Evolutionary conservation across 257 asterid genomes (phyloP), one percentile per base, ranked within the genome.

Genomic region (Solanum chiquidenum): DNA sequence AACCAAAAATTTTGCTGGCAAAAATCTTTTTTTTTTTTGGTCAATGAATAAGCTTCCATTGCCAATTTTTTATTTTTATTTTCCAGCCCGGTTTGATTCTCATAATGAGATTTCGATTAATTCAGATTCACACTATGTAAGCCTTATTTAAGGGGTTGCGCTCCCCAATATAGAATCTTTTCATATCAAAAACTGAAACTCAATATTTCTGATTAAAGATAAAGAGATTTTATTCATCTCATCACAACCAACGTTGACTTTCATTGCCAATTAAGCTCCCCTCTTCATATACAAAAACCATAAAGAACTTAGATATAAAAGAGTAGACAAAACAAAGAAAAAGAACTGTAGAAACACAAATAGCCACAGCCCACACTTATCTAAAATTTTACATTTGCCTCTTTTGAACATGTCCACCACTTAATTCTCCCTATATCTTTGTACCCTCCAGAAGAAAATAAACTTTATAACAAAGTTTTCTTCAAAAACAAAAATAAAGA

Each of bases 371-470:
- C 42, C 68, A 46, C 68, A 16, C 85, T 29, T 49, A 80, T 29
- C 29, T 80, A 37, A 80, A 46, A 80, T 62, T 16, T n/a, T n/a
- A 74, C 66, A 85, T 29, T 9, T 66, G 58, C 31, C 58, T n/a
- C 33, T 58, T 69, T 60, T 38, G 25, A 62, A 35, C 42, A 38
- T 21, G 42, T 62, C 27, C 58, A 46, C 82, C 87, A 64, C 79
- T 38, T 85, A 38, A 68, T 85, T 66, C 58, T 35, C 42, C 80
- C 87, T 31, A 46, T 85, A 84, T 85, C 42, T 85, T 80, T 80
- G 80, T 14, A 9, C 58, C 58, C 80, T 68, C 87, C 44, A 68
- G 62, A 85, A 62, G 23, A n/a, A 85, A n/a, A 46, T 1, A 23
- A 62, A 34, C 27, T 60, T 84, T 84, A 62, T 62, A 37, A 62